phyloP scores from a whole-genome alignment of 192 early-diverging fungal genomes.

The Mortierella alpina region DNA sequence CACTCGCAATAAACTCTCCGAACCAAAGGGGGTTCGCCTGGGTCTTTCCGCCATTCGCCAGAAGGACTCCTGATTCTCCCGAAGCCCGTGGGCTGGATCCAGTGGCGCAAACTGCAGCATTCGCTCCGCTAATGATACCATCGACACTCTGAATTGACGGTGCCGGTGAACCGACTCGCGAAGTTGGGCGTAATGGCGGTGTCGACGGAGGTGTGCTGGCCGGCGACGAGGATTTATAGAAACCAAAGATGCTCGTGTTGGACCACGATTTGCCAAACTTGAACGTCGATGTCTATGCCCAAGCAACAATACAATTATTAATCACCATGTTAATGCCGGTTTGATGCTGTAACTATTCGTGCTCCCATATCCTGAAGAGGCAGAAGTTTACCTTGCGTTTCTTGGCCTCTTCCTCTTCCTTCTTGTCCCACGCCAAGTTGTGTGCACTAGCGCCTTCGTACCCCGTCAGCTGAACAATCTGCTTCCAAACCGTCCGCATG shows the following conservation, averaged over 20 bases:
- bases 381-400: constrained; percentile 33
- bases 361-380: not conserved
- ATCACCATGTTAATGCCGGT: not conserved
- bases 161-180: constrained; percentile 42
- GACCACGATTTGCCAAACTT: constrained; percentile 55
- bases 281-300: constrained; percentile 31
- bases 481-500: constrained; percentile 38
- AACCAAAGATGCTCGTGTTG: constrained; percentile 47
- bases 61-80: constrained; percentile 19
- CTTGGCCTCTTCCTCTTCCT: constrained; percentile 40
- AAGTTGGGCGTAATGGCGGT: constrained; percentile 32
- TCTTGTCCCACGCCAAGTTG: constrained; percentile 11
- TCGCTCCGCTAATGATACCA: constrained; percentile 4
- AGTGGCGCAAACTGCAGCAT: not conserved
- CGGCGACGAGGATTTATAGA: constrained; percentile 31
- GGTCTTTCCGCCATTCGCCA: constrained; percentile 29
- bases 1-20: constrained; percentile 25
- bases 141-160: constrained; percentile 49
- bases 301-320: not conserved
- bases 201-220: constrained; percentile 38
- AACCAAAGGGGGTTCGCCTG: constrained; percentile 49
- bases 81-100: constrained; percentile 42
- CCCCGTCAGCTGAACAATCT: constrained; percentile 33
- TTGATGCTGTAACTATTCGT: not conserved
- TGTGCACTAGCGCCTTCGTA: constrained; percentile 23